Base-by-base conservation (phyloP, 2,329 filamentous ascomycete species). In the Cladophialophora yegresii region DNA sequence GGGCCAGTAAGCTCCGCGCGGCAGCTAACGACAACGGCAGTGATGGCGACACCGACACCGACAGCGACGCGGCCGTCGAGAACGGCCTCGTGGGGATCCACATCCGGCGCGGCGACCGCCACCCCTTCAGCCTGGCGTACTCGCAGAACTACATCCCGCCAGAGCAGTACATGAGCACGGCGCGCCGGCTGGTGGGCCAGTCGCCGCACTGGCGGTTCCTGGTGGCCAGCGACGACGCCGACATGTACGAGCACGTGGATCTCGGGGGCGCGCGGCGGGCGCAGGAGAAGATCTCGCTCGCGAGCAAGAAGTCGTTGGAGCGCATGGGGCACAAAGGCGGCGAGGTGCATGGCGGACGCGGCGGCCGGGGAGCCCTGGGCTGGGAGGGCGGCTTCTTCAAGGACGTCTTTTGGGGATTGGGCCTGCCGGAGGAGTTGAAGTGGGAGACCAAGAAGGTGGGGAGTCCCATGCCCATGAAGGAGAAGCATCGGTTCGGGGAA, bases 311-410 rank as follows among this genome's bases (percentile, higher is more conserved):
- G 84, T 56, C 82, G 84, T 64, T 76, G n/a, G 71, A 71, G 16
- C 66, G 67, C 23, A 59, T 59, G 57, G 57, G 57, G 30, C 57
- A 59, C 30, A 23, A 26, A 0, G 40, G 55, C 12, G 55, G 36
- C 3, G 47, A 50, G 4, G 22, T n/a, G n/a, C n/a, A n/a, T n/a
- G n/a, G n/a, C n/a, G n/a, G n/a, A n/a, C n/a, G 20, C 47, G 47
- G 51, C 26, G 6, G 36, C 6, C 36, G 28, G 10, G 69, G 63
- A 12, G 88, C 92, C 73, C 87, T 91, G 47, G 92, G 91, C 32
- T 96, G 91, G 91, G 91, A 96, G 75, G 91, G 92, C 20, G 92
- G 92, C 1, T 96, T 96, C 80, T 96, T 89, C 77, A 84, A 85
- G 13, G 84, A 86, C 71, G 88, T 95, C 77, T 96, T 96, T 77